phyloP scores from a whole-genome alignment of 805 yeast genomes.

The Saccharomycopsis schoenii region DNA sequence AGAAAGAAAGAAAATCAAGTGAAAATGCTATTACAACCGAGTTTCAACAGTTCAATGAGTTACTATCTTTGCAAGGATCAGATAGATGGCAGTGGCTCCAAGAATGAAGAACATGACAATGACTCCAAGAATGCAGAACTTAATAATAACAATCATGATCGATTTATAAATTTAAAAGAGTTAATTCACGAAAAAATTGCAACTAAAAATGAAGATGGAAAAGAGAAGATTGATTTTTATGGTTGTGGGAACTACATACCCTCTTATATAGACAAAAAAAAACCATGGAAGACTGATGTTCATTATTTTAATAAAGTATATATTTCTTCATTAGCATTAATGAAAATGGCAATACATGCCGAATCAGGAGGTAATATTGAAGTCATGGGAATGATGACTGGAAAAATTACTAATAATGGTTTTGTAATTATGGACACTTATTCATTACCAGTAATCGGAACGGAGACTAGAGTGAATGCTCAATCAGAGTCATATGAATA shows the following conservation, averaged over 20 bases:
- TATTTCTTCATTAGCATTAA: conserved; percentile 60
- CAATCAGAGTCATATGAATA: conserved; percentile 90
- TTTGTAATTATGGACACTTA: conserved; percentile 74
- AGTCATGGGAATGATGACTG: conserved; percentile 92
- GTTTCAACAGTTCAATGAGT: neutral
- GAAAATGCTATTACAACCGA: neutral
- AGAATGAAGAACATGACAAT: neutral
- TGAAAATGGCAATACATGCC: conserved; percentile 75
- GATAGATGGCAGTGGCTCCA: neutral
- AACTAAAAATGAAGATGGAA: conserved; percentile 8
- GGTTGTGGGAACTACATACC: conserved; percentile 11
- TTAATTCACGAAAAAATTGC: neutral
- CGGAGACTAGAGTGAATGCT: conserved; percentile 93
- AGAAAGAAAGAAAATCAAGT: neutral
- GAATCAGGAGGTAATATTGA: conserved; percentile 79
- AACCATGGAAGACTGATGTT: conserved; percentile 51
- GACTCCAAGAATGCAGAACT: neutral
- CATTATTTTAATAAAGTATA: conserved; percentile 52
- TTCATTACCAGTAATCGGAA: conserved; percentile 88
- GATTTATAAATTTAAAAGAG: neutral
- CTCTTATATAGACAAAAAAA: conserved; percentile 11
- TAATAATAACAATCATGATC: no score
- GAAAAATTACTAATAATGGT: conserved; percentile 46
- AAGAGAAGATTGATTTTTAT: conserved; percentile 14
- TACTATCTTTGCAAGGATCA: conserved; percentile 2